Conservation (phyloP, 495 filamentous ascomycete genomes). For the Aspergillus saccharolyticus region DNA sequence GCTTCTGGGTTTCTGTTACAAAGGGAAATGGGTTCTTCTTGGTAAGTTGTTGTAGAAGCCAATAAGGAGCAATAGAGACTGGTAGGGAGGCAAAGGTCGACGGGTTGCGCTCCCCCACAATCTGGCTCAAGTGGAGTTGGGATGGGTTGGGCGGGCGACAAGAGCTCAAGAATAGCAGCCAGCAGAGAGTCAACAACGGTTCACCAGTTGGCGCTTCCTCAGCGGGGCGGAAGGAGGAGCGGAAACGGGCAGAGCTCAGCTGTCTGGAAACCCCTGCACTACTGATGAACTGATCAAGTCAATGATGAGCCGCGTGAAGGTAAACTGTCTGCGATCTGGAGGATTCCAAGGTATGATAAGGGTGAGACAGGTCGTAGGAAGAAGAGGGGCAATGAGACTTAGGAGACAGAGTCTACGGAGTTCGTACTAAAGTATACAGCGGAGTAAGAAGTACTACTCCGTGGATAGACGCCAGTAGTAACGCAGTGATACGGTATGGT, state of each 20-base stretch:
- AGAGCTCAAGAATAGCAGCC: background rate
- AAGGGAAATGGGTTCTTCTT: background rate
- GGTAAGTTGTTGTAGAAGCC: background rate
- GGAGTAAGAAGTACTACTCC: too few species aligned
- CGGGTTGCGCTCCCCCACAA: background rate
- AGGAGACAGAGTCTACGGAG: background rate
- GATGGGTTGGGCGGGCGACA: background rate
- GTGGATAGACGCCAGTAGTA: too few species aligned
- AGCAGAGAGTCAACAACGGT: background rate
- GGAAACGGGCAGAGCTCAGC: background rate
- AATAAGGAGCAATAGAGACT: background rate
- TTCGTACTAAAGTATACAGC: too few species aligned
- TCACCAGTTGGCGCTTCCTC: background rate
- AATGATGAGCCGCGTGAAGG: background rate
- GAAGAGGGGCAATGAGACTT: background rate
- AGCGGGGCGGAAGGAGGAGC: background rate
- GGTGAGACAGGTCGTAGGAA: background rate
- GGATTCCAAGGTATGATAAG: background rate
- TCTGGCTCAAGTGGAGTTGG: background rate
- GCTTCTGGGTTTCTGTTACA: background rate
- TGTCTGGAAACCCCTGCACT: background rate
- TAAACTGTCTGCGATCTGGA: background rate
- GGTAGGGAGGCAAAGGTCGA: background rate
- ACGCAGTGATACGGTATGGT: background rate
- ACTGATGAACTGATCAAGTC: background rate